Percentiles rank a stretch among this genome's conserved stretches.
Conservation (phyloP, 345 rosid species). For the Eucalyptus erythrocorys region DNA sequence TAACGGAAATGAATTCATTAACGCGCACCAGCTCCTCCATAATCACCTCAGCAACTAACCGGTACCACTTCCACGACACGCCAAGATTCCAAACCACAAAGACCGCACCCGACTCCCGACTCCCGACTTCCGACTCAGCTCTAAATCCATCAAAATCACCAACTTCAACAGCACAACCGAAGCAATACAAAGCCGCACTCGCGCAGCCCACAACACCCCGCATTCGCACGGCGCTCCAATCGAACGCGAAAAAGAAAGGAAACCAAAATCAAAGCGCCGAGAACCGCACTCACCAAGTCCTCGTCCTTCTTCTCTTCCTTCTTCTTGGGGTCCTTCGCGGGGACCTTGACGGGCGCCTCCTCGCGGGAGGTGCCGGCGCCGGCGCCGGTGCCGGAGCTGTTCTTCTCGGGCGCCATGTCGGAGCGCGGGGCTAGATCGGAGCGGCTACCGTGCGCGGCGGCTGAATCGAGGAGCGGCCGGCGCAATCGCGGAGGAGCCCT, state of each 20-base stretch:
- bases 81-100: not conserved
- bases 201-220: not conserved
- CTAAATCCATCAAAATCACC: not conserved
- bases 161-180: not conserved
- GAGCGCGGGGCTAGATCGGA: not conserved
- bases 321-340: conserved; percentile 80
- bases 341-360: conserved; percentile 45
- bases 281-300: conserved; percentile 47
- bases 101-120: not conserved
- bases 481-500: not conserved
- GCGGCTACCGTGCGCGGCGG: not conserved
- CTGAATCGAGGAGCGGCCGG: not conserved
- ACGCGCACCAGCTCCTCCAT: not conserved
- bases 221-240: not conserved
- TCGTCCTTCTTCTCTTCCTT: conserved; percentile 90
- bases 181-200: not conserved
- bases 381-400: conserved; percentile 26
- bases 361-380: conserved; percentile 27
- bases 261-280: not conserved
- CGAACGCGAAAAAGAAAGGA: not conserved
- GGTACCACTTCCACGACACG: not conserved
- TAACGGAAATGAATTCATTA: not conserved
- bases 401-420: conserved; percentile 49
- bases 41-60: not conserved
- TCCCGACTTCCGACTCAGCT: not conserved